Evolutionary conservation across 441 rosid species (phyloP), one percentile per base, ranked within the genome.

Genomic region (Arabidopsis lyrata): DNA sequence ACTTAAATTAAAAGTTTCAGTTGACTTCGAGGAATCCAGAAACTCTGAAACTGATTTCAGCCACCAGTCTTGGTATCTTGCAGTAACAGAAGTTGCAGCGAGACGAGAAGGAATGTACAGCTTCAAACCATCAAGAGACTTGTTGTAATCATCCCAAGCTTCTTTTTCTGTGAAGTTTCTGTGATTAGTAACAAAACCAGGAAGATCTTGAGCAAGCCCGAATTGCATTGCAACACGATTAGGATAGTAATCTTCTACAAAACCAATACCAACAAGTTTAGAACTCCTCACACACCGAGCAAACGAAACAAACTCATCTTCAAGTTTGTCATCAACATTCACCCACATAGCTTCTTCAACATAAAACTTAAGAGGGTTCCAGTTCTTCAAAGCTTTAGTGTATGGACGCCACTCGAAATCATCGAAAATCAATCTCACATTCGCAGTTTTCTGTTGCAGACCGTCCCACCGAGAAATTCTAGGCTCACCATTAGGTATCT

Each of bases 151-250:
- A 61, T 50, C 18, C 69, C 41, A 15, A 2, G 74, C 53, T 41
- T 41, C 39, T 13, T 59, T 22, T 13, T 14, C 70, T 39, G 49
- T 34, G 20, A 29, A 62, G 14, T 41, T 73, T 18, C 66, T 35
- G 44, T 75, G 65, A 20, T 54, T 2, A 61, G 20, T 42, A 57
- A 68, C 54, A 14, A 20, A 12, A 55, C 61, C 73, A 2, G 88
- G 95, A 58, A 85, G 41, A 68, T 85, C 90, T 75, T 89, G 92
- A 75, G 82, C 87, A 64, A 86, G 15, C 2, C 89, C 88, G 29
- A 89, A 86, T 50, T 87, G 89, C 87, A 73, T 80, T 1, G 86
- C 86, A 41, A 85, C 92, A 35, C 88, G 72, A 71, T 87, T 85
- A 0, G 95, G 95, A 48, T 67, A 66, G 77, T 87, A 87, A 55